These are phyloP conservation scores for Paralagenidium karlingii DNA, from an alignment of 352 stramenopile genomes.

Conservation along the genomic window DNA sequence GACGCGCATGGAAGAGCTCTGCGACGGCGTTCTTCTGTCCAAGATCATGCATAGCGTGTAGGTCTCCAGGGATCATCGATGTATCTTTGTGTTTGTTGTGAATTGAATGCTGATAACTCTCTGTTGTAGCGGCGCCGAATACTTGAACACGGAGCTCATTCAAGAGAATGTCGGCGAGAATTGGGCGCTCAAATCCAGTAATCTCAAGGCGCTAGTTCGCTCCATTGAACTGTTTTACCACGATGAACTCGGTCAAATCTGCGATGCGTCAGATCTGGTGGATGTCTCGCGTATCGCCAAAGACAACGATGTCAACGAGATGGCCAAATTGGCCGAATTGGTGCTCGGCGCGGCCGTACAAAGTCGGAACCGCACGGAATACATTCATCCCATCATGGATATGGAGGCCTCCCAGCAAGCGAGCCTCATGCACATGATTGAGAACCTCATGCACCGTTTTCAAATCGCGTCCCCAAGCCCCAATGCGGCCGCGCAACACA, in stretches of 20 bases:
- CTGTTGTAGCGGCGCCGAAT: too few species aligned
- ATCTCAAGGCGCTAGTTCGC: conserved; percentile 66
- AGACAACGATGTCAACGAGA: conserved; percentile 49
- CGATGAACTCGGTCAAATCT: conserved; percentile 67
- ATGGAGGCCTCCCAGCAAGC: conserved; percentile 66
- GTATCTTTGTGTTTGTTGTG: too few species aligned
- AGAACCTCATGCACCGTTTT: conserved; percentile 73
- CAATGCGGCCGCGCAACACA: conserved; percentile 8
- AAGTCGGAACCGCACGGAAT: conserved; percentile 63
- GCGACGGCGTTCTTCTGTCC: too few species aligned
- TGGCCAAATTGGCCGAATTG: conserved; percentile 55
- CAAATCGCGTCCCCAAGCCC: conserved; percentile 33
- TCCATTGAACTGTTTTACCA: conserved; percentile 72
- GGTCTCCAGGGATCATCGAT: too few species aligned
- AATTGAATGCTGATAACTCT: too few species aligned
- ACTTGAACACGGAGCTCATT: too few species aligned
- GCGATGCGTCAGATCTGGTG: conserved; percentile 51
- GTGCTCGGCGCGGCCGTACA: conserved; percentile 71
- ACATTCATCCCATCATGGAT: conserved; percentile 77
- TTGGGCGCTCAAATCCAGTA: too few species aligned
- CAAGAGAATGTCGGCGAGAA: too few species aligned
- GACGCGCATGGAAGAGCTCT: too few species aligned
- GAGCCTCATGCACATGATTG: conserved; percentile 76
- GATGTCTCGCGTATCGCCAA: conserved; percentile 57
- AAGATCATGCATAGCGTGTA: too few species aligned